phyloP scores from a whole-genome alignment of 306 rosid species.

The Dalbergia oliveri region DNA sequence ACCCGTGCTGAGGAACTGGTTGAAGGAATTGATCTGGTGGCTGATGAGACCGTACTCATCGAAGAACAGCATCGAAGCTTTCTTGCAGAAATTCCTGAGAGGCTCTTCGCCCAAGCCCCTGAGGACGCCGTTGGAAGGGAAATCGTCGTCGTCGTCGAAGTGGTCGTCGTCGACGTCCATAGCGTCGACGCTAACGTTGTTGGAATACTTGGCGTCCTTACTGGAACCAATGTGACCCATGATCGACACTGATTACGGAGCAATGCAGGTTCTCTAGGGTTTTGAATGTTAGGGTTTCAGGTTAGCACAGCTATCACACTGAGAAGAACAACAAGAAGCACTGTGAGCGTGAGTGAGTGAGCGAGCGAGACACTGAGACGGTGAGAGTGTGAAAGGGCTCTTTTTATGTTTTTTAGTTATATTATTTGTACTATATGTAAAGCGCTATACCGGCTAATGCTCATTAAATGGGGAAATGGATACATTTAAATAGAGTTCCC shows the following conservation, averaged over 20 bases:
- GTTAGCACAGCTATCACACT: neutral
- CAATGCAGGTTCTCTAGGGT: conserved; percentile 10
- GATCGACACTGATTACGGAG: neutral
- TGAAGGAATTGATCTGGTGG: conserved; percentile 88
- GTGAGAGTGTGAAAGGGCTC: no score
- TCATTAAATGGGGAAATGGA: no score
- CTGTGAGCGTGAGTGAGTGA: neutral
- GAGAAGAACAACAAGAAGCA: neutral
- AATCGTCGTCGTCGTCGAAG: conserved; percentile 31
- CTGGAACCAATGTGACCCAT: conserved; percentile 68
- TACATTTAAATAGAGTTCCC: no score
- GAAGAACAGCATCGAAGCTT: conserved; percentile 68
- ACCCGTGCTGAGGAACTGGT: conserved; percentile 62
- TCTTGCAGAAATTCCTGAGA: conserved; percentile 57
- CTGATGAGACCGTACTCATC: conserved; percentile 77
- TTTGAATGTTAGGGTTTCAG: neutral
- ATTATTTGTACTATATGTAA: no score
- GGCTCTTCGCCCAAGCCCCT: conserved; percentile 54
- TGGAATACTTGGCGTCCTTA: conserved; percentile 51
- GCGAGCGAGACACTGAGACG: neutral
- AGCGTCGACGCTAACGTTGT: neutral
- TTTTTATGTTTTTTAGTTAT: no score
- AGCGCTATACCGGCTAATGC: no score
- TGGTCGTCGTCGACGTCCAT: conserved; percentile 45
- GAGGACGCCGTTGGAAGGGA: conserved; percentile 23